These are phyloP conservation scores for Chloropicon primus DNA, from an alignment of 139 green algal genomes.

Conservation along the genomic window DNA sequence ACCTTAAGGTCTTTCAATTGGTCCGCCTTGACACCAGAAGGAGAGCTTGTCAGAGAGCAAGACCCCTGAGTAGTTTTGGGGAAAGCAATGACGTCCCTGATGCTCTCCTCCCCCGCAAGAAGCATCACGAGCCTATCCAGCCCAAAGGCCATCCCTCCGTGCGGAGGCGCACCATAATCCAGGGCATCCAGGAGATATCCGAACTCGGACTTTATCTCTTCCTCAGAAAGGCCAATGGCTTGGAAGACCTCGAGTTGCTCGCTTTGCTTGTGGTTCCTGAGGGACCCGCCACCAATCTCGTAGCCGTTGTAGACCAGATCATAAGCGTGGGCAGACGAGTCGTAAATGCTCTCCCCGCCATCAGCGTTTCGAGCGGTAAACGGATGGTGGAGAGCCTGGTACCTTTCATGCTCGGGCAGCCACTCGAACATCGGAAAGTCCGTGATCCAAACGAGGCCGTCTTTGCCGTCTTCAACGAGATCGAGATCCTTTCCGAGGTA, in stretches of 20 bases:
- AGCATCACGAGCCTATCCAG: constrained; percentile 4
- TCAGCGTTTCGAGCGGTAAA: constrained; percentile 86
- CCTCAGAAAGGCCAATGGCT: constrained; percentile 65
- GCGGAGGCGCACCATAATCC: constrained; percentile 69
- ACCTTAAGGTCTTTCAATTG: background rate
- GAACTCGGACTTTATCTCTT: constrained; percentile 52
- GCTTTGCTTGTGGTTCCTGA: constrained; percentile 83
- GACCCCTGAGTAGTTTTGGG: constrained; percentile 77
- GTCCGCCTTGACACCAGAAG: background rate
- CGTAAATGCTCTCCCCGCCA: constrained; percentile 21
- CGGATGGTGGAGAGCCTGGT: constrained; percentile 82
- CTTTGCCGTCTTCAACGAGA: constrained; percentile 31
- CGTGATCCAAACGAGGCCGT: constrained; percentile 82
- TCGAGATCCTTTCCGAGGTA: constrained; percentile 57
- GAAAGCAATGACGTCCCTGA: constrained; percentile 99
- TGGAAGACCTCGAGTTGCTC: constrained; percentile 84
- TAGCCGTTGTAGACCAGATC: constrained; percentile 98
- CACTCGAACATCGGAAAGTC: constrained; percentile 98
- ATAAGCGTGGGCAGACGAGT: constrained; percentile 50
- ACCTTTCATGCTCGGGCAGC: constrained; percentile 64
- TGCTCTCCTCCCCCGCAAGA: constrained; percentile 42
- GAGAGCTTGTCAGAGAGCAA: background rate
- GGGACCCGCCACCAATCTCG: constrained; percentile 40
- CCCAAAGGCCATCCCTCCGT: constrained; percentile 47
- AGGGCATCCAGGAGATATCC: constrained; percentile 39